Evolutionary conservation across 306 rosid genomes (phyloP).

Genomic region (Trifolium repens): DNA sequence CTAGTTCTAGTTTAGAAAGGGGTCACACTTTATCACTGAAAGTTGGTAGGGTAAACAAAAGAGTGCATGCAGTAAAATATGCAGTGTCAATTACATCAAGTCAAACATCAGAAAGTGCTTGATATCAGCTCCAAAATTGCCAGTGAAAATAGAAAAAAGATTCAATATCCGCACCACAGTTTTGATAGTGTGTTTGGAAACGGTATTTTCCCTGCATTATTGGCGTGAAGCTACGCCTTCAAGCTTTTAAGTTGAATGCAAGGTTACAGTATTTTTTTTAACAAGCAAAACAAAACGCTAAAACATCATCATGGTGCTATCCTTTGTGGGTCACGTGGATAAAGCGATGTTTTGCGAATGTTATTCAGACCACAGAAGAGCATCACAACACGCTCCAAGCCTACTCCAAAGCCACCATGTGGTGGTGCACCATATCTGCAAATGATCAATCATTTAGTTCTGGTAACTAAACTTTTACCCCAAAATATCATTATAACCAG

Average conservation of each 20-base stretch:
- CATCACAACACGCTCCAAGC: constrained; percentile 96
- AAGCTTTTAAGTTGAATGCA: neutral
- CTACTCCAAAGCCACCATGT: constrained; percentile 96
- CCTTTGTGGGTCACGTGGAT: constrained; percentile 89
- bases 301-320: constrained; percentile 46
- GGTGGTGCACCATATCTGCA: constrained; percentile 90
- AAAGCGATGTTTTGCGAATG: constrained; percentile 82
- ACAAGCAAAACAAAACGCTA: neutral
- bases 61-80: neutral
- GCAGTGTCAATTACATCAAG: neutral
- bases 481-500: neutral
- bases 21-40: neutral
- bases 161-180: neutral
- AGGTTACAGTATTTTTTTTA: neutral
- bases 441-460: constrained; percentile 32
- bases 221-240: neutral
- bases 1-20: neutral
- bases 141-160: neutral
- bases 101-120: neutral
- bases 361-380: constrained; percentile 86
- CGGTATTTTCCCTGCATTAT: neutral
- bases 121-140: constrained; percentile 23
- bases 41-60: neutral
- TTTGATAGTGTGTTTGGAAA: neutral
- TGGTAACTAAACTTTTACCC: neutral